Conservation (phyloP, 805 yeast genomes). For the Candida caryicola region DNA sequence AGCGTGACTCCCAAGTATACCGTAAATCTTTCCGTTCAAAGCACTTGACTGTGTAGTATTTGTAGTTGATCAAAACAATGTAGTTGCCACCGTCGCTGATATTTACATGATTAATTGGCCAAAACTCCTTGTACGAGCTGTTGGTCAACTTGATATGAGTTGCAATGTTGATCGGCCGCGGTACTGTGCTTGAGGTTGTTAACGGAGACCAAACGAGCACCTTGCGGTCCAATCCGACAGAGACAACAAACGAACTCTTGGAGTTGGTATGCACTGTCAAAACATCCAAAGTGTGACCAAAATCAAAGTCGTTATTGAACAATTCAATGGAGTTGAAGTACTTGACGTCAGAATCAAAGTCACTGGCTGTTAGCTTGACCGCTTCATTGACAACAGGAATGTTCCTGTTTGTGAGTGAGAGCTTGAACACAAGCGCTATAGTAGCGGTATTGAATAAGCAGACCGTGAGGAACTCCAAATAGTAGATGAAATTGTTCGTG, state of each 20-base stretch:
- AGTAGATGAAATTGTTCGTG: conserved; percentile 48
- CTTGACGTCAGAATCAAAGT: conserved; percentile 10
- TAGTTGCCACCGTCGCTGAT: conserved; percentile 59
- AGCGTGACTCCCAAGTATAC: conserved; percentile 54
- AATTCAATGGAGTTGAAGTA: conserved; percentile 32
- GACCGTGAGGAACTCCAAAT: conserved; percentile 54
- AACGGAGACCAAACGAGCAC: conserved; percentile 74
- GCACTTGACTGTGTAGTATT: conserved; percentile 52
- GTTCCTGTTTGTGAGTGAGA: conserved; percentile 12
- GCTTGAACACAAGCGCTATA: conserved; percentile 40
- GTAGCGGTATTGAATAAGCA: conserved; percentile 51
- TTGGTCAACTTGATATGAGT: conserved; percentile 45
- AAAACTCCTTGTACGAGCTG: conserved; percentile 31
- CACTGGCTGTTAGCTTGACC: background rate
- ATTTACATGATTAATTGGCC: conserved; percentile 62
- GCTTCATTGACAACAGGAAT: background rate
- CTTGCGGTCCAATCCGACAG: conserved; percentile 72
- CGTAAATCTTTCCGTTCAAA: conserved; percentile 55
- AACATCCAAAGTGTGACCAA: conserved; percentile 63
- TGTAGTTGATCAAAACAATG: conserved; percentile 52
- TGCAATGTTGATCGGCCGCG: conserved; percentile 24
- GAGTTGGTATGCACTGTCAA: conserved; percentile 57
- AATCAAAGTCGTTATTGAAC: conserved; percentile 20
- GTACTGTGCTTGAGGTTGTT: conserved; percentile 17
- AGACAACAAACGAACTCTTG: conserved; percentile 60